Evolutionary conservation across 2,329 filamentous ascomycete species (phyloP).

Genomic region (Cordyceps militaris): DNA sequence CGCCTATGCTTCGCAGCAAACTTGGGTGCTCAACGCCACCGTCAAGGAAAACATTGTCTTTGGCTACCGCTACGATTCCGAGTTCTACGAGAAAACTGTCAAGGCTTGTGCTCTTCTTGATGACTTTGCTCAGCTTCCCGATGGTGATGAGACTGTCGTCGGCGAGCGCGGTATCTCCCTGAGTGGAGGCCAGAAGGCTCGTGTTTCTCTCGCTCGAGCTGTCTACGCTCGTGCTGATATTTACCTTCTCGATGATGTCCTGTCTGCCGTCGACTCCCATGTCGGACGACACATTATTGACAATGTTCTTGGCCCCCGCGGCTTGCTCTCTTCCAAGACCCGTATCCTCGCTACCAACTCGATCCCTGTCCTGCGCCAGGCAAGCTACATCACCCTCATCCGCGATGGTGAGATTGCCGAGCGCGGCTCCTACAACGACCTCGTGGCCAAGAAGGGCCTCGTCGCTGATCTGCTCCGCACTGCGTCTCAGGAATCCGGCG

Average conservation of each 20-base stretch:
- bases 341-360: constrained; percentile 92
- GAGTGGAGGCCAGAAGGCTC: constrained; percentile 92
- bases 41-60: constrained; percentile 97
- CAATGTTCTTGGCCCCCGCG: constrained; percentile 79
- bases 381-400: constrained; percentile 81
- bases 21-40: constrained; percentile 97
- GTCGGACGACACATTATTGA: constrained; percentile 93
- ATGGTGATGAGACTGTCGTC: constrained; percentile 94
- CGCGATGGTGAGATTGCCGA: constrained; percentile 79
- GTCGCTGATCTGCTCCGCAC: constrained; percentile 79
- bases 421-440: constrained; percentile 80
- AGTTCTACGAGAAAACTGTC: constrained; percentile 90
- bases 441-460: constrained; percentile 89
- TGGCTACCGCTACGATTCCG: constrained; percentile 85
- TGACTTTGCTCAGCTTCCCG: constrained; percentile 86
- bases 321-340: constrained; percentile 77
- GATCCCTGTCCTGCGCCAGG: constrained; percentile 81
- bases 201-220: constrained; percentile 82
- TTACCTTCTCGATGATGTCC: constrained; percentile 86
- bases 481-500: constrained; percentile 51
- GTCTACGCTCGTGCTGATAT: constrained; percentile 97
- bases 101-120: constrained; percentile 85
- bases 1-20: constrained; percentile 86
- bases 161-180: constrained; percentile 94
- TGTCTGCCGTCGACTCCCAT: constrained; percentile 97